Conservation (phyloP, 768 basidiomycete genomes). For the Lentinus tigrinus region DNA sequence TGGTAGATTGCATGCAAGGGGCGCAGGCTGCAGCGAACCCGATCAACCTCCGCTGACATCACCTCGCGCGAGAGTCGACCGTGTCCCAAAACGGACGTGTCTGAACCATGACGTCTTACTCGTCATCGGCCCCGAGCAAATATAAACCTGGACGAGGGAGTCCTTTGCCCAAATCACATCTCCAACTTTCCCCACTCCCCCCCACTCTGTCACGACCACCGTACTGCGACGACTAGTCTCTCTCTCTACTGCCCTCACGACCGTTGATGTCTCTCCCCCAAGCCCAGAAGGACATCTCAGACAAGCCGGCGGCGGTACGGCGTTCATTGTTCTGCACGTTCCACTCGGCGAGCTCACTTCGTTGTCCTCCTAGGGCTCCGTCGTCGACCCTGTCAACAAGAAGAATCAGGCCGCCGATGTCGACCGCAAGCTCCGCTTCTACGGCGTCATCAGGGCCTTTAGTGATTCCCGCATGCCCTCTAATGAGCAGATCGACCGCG, state of each 20-base stretch:
- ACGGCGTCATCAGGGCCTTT: constrained; percentile 80
- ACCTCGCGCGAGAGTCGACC: not conserved
- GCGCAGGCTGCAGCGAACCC: not conserved
- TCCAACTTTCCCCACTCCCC: constrained; percentile 7
- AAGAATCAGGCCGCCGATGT: constrained; percentile 67
- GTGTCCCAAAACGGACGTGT: not conserved
- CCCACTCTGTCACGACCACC: constrained; percentile 4
- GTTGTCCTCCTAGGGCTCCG: constrained; percentile 41
- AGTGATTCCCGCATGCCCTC: constrained; percentile 75
- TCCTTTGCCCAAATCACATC: not conserved
- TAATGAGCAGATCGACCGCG: constrained; percentile 76
- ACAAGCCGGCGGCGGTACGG: constrained; percentile 42
- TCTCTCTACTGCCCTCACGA: constrained; percentile 3
- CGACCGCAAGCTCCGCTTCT: constrained; percentile 81
- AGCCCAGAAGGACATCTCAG: constrained; percentile 59
- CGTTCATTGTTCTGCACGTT: not conserved
- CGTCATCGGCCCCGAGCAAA: constrained; percentile 5
- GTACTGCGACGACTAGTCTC: not conserved
- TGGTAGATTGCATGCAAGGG: not conserved
- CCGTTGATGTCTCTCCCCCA: constrained; percentile 63
- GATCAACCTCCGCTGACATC: constrained; percentile 15
- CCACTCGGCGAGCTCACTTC: too few relatives aligned
- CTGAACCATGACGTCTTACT: constrained; percentile 12
- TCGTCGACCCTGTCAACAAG: constrained; percentile 66
- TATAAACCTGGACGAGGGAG: constrained; percentile 7